phyloP scores from a whole-genome alignment of 2,329 filamentous ascomycete genomes.

The Aspergillus glaucus region DNA sequence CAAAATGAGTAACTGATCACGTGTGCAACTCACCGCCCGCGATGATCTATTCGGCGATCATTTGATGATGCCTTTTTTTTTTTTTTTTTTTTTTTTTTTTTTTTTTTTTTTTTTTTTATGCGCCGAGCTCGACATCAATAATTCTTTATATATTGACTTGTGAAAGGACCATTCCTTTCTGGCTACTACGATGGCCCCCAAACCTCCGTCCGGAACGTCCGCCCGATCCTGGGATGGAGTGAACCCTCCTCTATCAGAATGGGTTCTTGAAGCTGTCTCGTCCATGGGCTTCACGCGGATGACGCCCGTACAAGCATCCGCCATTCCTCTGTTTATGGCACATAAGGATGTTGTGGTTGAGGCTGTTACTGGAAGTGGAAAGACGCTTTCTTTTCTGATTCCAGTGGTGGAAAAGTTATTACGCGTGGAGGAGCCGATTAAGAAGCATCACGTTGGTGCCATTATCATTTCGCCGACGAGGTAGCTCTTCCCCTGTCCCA shows the following conservation, averaged over 20 bases:
- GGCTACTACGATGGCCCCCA: conserved; percentile 23
- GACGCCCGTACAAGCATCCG: conserved; percentile 91
- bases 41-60: conserved; percentile 27
- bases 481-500: conserved; percentile 22
- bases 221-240: conserved; percentile 62
- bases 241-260: conserved; percentile 66
- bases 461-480: conserved; percentile 86
- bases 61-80: conserved; percentile 22
- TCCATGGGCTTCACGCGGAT: conserved; percentile 81
- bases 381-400: conserved; percentile 80
- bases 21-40: conserved; percentile 18
- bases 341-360: conserved; percentile 93
- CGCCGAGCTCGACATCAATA: conserved; percentile 8
- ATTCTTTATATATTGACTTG: background rate
- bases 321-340: conserved; percentile 78
- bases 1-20: conserved; percentile 6
- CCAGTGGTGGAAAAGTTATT: conserved; percentile 78
- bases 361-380: conserved; percentile 85
- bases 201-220: conserved; percentile 40
- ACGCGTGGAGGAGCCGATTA: conserved; percentile 71
- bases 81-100: conserved; percentile 13
- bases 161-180: conserved; percentile 1
- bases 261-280: conserved; percentile 76
- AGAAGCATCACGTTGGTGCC: conserved; percentile 81
- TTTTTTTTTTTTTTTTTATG: conserved; percentile 16